Evolutionary conservation across 2,329 filamentous ascomycete species (phyloP), one percentile per base, ranked within the genome.

Genomic region (Claviceps spartinae): DNA sequence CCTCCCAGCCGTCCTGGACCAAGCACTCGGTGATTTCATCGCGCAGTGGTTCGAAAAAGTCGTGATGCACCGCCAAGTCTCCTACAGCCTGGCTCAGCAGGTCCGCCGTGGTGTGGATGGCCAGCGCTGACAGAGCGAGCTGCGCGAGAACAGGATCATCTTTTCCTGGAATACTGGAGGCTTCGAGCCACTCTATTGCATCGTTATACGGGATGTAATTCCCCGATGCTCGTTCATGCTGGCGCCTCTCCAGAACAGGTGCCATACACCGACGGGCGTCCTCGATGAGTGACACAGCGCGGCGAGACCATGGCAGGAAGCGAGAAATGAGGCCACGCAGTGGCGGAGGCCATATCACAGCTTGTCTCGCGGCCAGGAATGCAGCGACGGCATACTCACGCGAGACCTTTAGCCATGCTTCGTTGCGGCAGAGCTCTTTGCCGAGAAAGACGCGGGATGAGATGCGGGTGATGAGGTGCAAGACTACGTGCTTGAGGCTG

Each of bases 181-280:
- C 65, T 54, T 79, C 76, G 53, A 71, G 68, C 77, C 77, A 81
- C n/a, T 72, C 76, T 47, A 79, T 63, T 57, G 73, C 75, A 62
- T 79, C 76, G 40, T 56, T 55, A 26, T 53, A 54, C 7, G 75
- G 22, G 47, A 34, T 30, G 11, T 30, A 36, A 53, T 13, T 69
- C 67, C 44, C 67, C 7, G 45, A 46, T 11, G 38, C 48, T 20
- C 24, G n/a, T 20, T 49, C 40, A 13, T 26, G 40, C 9, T 30
- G 38, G 9, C 40, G 40, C 18, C 40, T 49, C 16, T 44, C 48
- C n/a, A 49, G 14, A 3, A 49, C 6, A 13, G 48, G 48, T 7
- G 16, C 48, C 26, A 49, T 34, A 18, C 26, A 49, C 11, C 20
- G 16, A 40, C 48, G 48, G 40, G 48, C 48, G 5, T 44, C 48